These are phyloP conservation scores for Waitea zeae DNA, from an alignment of 1,284 basidiomycete genomes.

Conservation along the genomic window DNA sequence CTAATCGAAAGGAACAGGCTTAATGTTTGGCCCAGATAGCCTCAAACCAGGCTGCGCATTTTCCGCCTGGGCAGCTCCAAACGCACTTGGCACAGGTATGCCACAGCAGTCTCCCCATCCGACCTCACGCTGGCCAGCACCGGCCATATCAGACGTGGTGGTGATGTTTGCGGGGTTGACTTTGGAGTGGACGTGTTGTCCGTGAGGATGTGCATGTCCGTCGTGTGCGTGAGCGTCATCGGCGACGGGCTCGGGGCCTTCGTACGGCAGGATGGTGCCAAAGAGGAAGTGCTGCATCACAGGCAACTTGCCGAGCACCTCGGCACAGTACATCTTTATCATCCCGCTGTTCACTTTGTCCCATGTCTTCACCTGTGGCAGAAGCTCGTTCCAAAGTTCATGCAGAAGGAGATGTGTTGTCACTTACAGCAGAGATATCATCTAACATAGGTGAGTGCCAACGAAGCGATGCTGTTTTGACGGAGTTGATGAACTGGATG, in stretches of 20 bases:
- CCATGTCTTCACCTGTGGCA: constrained; percentile 79
- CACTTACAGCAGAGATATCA: constrained; percentile 79
- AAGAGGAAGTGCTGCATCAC: constrained; percentile 96
- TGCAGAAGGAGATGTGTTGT: background rate
- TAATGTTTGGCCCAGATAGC: too few species aligned
- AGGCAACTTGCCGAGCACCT: constrained; percentile 90
- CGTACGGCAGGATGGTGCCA: constrained; percentile 68
- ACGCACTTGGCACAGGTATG: constrained; percentile 73
- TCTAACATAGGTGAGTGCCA: constrained; percentile 99
- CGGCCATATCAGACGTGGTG: constrained; percentile 37
- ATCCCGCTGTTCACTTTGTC: constrained; percentile 95
- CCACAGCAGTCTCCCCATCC: constrained; percentile 95
- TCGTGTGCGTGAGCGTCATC: constrained; percentile 26
- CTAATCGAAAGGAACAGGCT: too few species aligned
- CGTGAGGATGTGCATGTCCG: constrained; percentile 42
- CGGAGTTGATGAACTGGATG: constrained; percentile 93
- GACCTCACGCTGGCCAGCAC: constrained; percentile 26
- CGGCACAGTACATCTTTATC: constrained; percentile 95
- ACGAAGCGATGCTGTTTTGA: constrained; percentile 87
- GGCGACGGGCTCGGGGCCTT: constrained; percentile 28
- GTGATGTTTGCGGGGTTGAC: too few species aligned
- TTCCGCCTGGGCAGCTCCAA: constrained; percentile 52
- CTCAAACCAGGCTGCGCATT: too few species aligned
- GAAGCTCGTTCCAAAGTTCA: background rate
- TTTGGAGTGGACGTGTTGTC: too few species aligned